Base-by-base conservation (phyloP, 306 rosid genomes). In the Prunus persica region DNA sequence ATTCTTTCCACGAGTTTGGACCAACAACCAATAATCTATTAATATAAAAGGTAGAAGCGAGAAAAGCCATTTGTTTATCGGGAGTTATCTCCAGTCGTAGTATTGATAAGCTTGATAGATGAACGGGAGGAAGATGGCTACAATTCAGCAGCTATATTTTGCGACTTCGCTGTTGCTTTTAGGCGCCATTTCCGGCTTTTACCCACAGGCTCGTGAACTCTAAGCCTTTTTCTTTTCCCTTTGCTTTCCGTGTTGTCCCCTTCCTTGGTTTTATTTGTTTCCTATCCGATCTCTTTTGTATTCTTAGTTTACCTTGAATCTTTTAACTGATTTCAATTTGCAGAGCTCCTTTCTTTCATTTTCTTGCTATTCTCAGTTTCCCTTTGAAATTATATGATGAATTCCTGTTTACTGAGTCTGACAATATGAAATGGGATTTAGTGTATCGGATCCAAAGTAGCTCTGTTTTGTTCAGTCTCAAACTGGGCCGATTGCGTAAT, bases 201-300 rank as follows among this genome's bases (percentile, higher is more conserved):
- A 47, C 72, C 71, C 69, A 2, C 85, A 60, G 87, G 96, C 83
- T 34, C 67, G 28, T 20, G 47, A 25, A 13, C 60, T 54, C 15
- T 5, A 41, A 56, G 41, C 3, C 41, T 34, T 61, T 6, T 14
- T 19, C 50, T 45, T 66, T 65, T 9, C 6, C 52, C 52, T 12
- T 49, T 12, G 13, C 11, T 45, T 64, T 52, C 45, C 19, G n/a
- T 27, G 4, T 32, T 32, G n/a, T 3, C n/a, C 22, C 19, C n/a
- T 8, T 22, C 54, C 43, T 6, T 46, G 4, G 30, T 32, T 65
- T 32, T 34, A 49, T 46, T 63, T 12, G 3, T 47, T 10, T 46
- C n/a, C 27, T 2, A 8, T 22, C 19, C 64, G 28, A 16, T 49
- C 18, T 49, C 52, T 11, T 49, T 49, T 49, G 52, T 14, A 49